Percentiles rank a stretch among this genome's conserved stretches.
These are phyloP conservation scores for Aureobasidium musti DNA, from an alignment of 2,329 filamentous ascomycete genomes.

Conservation along the genomic window DNA sequence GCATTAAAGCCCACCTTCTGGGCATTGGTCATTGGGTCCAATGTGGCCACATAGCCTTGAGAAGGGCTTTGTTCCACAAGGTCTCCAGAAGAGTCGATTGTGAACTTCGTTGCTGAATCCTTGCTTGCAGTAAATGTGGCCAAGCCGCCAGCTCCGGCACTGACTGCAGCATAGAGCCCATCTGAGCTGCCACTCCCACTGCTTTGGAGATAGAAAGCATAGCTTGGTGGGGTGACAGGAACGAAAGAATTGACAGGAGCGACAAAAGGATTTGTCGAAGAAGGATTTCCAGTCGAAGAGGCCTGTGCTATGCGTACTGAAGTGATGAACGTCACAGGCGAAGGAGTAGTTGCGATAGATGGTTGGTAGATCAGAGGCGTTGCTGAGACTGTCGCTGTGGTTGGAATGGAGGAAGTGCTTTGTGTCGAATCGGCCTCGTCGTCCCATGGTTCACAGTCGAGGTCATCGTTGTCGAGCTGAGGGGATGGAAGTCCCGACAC, in stretches of 20 bases:
- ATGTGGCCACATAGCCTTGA: constrained; percentile 10
- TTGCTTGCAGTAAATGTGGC: not conserved
- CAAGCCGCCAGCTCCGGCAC: not conserved
- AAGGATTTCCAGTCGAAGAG: not conserved
- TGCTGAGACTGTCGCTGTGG: not conserved
- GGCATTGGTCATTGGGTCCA: not conserved
- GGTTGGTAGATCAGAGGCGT: not conserved
- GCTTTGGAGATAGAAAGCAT: constrained; percentile 15
- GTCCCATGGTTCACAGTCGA: constrained; percentile 3
- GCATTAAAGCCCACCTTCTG: not conserved
- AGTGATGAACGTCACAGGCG: not conserved
- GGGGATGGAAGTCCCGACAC: not conserved
- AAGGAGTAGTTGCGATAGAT: not conserved
- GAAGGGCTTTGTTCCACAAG: constrained; percentile 20
- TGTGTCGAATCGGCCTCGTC: not conserved
- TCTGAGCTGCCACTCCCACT: constrained; percentile 3
- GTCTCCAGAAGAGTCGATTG: constrained; percentile 21
- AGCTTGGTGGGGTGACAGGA: constrained; percentile 2
- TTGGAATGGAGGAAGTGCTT: not conserved
- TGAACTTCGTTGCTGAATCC: constrained; percentile 1
- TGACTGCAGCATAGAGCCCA: not conserved
- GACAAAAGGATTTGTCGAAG: not conserved
- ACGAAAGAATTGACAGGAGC: not conserved
- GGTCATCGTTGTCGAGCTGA: not conserved
- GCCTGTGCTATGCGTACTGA: not conserved